These are phyloP conservation scores for Xylariaceae sp. DNA, from an alignment of 2,329 filamentous ascomycete species.

Conservation along the genomic window DNA sequence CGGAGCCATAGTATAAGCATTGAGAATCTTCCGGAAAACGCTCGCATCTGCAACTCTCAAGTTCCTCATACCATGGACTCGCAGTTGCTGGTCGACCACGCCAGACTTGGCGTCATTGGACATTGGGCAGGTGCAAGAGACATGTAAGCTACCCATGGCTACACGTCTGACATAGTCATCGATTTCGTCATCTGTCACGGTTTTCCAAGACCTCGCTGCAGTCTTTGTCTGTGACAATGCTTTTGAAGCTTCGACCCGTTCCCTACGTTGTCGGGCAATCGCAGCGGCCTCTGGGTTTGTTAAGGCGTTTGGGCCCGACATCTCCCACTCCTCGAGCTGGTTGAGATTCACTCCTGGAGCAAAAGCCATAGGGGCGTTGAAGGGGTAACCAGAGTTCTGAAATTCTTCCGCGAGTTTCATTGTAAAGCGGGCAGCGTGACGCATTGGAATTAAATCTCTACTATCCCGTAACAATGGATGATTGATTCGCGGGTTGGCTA, in stretches of 20 bases:
- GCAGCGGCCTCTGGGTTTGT: no score
- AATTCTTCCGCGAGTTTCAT: slow-evolving; percentile 11
- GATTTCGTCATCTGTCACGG: slow-evolving; percentile 4
- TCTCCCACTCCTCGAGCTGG: slow-evolving; percentile 10
- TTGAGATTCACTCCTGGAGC: slow-evolving; percentile 5
- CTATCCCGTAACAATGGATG: slow-evolving; percentile 2
- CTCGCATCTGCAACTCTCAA: slow-evolving; percentile 19
- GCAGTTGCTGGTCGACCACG: slow-evolving; percentile 12
- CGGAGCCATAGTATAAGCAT: slow-evolving; percentile 29
- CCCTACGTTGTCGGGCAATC: no score
- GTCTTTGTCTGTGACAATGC: no score
- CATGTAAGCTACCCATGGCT: not conserved
- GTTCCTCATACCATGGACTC: slow-evolving; percentile 13
- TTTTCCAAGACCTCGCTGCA: slow-evolving; percentile 1
- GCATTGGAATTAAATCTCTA: slow-evolving; percentile 1
- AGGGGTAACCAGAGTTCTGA: slow-evolving; percentile 9
- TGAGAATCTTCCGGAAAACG: slow-evolving; percentile 29
- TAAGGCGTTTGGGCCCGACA: slow-evolving; percentile 1
- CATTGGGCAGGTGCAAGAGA: slow-evolving; percentile 2
- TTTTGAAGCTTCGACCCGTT: no score
- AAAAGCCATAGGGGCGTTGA: slow-evolving; percentile 6
- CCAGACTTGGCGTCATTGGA: not conserved
- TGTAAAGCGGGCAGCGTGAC: slow-evolving; percentile 7
- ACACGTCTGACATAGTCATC: slow-evolving; percentile 3
- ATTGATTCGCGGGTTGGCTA: slow-evolving; percentile 7